Conservation (phyloP, 768 basidiomycete genomes). For the Gloeostereum incarnatum region DNA sequence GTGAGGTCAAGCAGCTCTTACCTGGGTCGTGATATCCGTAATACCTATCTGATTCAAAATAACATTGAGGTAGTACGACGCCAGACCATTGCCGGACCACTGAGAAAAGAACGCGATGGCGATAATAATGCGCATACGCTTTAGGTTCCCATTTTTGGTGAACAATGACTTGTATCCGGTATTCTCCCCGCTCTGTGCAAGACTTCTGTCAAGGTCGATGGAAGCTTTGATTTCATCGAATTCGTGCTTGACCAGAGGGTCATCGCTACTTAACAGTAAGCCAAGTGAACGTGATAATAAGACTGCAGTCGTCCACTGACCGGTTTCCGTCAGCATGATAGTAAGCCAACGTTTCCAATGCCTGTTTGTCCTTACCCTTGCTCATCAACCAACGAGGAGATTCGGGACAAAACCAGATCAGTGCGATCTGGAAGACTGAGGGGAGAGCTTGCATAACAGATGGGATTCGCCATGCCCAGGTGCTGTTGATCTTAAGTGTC, state of each 20-base stretch:
- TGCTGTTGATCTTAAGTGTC: slow-evolving; percentile 55
- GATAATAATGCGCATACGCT: slow-evolving; percentile 68
- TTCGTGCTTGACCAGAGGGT: slow-evolving; percentile 65
- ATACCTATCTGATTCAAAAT: slow-evolving; percentile 66
- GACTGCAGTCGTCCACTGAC: slow-evolving; percentile 28
- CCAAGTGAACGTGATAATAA: not conserved
- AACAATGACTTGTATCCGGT: slow-evolving; percentile 66
- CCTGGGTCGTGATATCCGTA: slow-evolving; percentile 40
- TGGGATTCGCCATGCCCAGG: slow-evolving; percentile 82
- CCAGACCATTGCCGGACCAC: slow-evolving; percentile 81
- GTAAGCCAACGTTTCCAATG: slow-evolving; percentile 61
- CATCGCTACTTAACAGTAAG: slow-evolving; percentile 28
- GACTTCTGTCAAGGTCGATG: slow-evolving; percentile 52
- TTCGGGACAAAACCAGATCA: slow-evolving; percentile 70
- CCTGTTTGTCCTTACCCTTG: slow-evolving; percentile 65
- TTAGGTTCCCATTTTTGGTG: slow-evolving; percentile 59
- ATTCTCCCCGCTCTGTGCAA: slow-evolving; percentile 28
- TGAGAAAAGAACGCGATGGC: slow-evolving; percentile 79
- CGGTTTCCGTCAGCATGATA: slow-evolving; percentile 74
- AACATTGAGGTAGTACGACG: slow-evolving; percentile 73
- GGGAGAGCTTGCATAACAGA: slow-evolving; percentile 69
- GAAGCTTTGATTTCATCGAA: slow-evolving; percentile 79
- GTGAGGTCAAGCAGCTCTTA: slow-evolving; percentile 9
- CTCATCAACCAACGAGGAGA: slow-evolving; percentile 77
- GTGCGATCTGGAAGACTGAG: slow-evolving; percentile 51